Evolutionary conservation across 306 rosid genomes (phyloP), one percentile per base, ranked within the genome.

Genomic region (Corylus americana): DNA sequence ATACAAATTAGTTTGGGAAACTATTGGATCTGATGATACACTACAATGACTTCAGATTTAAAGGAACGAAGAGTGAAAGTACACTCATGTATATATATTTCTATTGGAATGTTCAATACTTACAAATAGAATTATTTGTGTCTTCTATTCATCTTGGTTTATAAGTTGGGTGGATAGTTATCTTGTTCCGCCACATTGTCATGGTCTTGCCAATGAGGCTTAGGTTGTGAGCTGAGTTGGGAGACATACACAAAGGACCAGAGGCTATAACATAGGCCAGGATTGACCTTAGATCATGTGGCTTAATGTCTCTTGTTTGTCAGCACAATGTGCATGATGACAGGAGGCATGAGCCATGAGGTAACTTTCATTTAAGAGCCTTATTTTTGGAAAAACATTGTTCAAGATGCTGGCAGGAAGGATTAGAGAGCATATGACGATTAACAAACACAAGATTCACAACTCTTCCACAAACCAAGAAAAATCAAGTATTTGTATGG

Each of bases 151-250:
- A 59, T 59, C 5, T 31, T 35, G 45, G 48, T 64, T 37, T 64
- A 31, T 31, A 64, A 35, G 70, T 64, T 17, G 48, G 48, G 12
- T 16, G 37, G 70, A 10, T 13, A 16, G 22, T 64, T 17, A 20
- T 64, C 70, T 64, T n/a, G 31, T 22, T 64, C 48, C 35, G n/a
- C 47, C 70, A 64, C 70, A 35, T 64, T 64, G 18, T 64, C 5
- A 22, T 64, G 47, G 70, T 16, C 70, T 64, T 64, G 70, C 20
- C 31, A 64, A 64, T 64, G 70, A 64, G 45, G n/a, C 25, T 14
- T 16, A 5, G 70, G 20, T 42, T 64, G 44, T 35, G 20, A 14
- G 66, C 37, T 7, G 22, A 64, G n/a, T 16, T 16, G 47, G 70
- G 2, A 64, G 47, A 64, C 17, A 62, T 62, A 17, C n/a, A 4